These are phyloP conservation scores for Strigomonas galati DNA, from an alignment of 208 protist genomes.

Conservation along the genomic window DNA sequence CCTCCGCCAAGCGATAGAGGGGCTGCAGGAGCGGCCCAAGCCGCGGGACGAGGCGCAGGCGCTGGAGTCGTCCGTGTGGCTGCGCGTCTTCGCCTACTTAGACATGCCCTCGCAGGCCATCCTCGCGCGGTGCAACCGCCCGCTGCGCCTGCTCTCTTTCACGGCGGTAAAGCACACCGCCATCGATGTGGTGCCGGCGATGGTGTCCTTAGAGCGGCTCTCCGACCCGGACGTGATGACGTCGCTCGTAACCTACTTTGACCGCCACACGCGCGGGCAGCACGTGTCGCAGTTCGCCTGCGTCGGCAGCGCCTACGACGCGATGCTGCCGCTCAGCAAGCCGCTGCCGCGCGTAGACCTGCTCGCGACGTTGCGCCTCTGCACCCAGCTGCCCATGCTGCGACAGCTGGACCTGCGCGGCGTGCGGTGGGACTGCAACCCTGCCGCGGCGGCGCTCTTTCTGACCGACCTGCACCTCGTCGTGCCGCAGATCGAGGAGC, in stretches of 20 bases:
- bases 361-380: slow-evolving; percentile 34
- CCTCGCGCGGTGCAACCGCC: slow-evolving; percentile 47
- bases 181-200: slow-evolving; percentile 43
- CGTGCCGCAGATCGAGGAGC: slow-evolving; percentile 37
- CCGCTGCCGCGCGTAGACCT: slow-evolving; percentile 21
- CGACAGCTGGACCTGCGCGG: slow-evolving; percentile 66
- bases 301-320: slow-evolving; percentile 28
- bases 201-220: slow-evolving; percentile 27
- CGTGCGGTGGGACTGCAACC: slow-evolving; percentile 36
- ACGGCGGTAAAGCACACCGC: slow-evolving; percentile 14
- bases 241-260: slow-evolving; percentile 34
- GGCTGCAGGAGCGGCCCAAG: slow-evolving; percentile 28
- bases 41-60: slow-evolving; percentile 41
- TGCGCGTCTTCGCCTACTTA: slow-evolving; percentile 37
- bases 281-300: slow-evolving; percentile 32
- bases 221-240: slow-evolving; percentile 16
- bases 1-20: slow-evolving; percentile 31
- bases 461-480: slow-evolving; percentile 71
- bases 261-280: slow-evolving; percentile 35
- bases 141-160: slow-evolving; percentile 34
- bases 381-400: slow-evolving; percentile 39
- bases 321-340: slow-evolving; percentile 17
- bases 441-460: slow-evolving; percentile 32
- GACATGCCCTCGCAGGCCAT: slow-evolving; percentile 15
- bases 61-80: slow-evolving; percentile 30